Evolutionary conservation across 2,329 filamentous ascomycete species (phyloP).

Genomic region (Alternaria burnsii): DNA sequence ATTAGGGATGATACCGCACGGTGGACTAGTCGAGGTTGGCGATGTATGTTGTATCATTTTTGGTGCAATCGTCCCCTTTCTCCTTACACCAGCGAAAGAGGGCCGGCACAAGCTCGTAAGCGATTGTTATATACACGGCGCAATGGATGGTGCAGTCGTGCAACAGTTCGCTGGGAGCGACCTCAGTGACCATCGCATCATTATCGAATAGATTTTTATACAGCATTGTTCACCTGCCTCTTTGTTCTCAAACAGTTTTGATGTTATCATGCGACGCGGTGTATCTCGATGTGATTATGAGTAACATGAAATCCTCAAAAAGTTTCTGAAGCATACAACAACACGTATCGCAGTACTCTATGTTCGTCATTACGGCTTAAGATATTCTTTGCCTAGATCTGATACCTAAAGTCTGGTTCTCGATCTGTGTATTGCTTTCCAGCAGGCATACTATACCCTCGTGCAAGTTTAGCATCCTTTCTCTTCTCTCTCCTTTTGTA

Average conservation of each 20-base stretch:
- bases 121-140: background rate
- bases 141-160: background rate
- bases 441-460: slow-evolving; percentile 27
- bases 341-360: too few species aligned
- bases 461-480: slow-evolving; percentile 41
- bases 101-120: background rate
- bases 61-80: background rate
- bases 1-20: fast-evolving
- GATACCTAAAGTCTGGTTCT: slow-evolving; percentile 42
- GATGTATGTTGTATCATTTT: background rate
- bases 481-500: slow-evolving; percentile 43
- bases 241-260: background rate
- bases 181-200: background rate
- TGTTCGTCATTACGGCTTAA: fast-evolving
- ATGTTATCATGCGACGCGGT: background rate
- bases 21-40: background rate
- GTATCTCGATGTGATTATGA: background rate
- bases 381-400: slow-evolving; percentile 17
- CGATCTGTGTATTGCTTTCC: slow-evolving; percentile 39
- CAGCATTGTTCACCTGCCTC: background rate
- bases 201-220: background rate
- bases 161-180: fast-evolving
- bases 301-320: too few species aligned
- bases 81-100: background rate
- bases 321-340: background rate